Base-by-base conservation (phyloP, 176 grass and related monocot species). In the Musa schizocarpa region DNA sequence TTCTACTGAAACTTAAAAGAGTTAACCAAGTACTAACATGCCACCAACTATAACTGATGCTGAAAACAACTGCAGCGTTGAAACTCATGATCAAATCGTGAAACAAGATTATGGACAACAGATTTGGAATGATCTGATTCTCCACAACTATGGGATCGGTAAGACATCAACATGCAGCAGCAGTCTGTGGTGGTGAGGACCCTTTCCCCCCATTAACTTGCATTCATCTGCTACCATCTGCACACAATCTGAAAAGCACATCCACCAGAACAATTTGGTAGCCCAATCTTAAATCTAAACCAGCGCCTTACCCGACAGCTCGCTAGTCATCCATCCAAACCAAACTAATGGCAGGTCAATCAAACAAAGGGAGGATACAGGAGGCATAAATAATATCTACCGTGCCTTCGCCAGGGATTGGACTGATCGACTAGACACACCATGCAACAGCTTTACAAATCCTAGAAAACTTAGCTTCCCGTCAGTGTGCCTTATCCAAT, bases 391-490 rank as follows among this genome's bases (percentile, higher is more conserved):
- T 74, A 82, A 50, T 79, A 84, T 78, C 78, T 85, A 92, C 54
- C 90, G 77, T 80, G 86, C 80, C 84, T 89, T 92, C 71, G 82
- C 86, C 63, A 85, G 34, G 74, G 87, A 78, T 57, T 70, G 68
- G 29, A 48, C 68, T 70, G 68, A 51, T 50, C 90, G 79, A 77
- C 84, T 87, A 23, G 90, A 92, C 61, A 89, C 84, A 69, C 90
- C 90, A 83, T 92, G 90, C 80, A 92, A 81, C 26, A 92, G 54
- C 80, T 89, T 92, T n/a, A 92, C 87, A 70, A 92, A 92, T n/a
- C 90, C 90, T 23, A 92, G 87, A 76, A 92, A 89, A 74, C 90
- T 92, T 73, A 92, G 72, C 54, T 92, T 92, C 50, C 90, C 90
- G 49, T 92, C 90, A 0, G 87, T 92, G 81, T 92, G 90, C 50